Evolutionary conservation across 192 early-diverging fungal species (phyloP).

Genomic region (Gaertneriomyces semiglobifer): DNA sequence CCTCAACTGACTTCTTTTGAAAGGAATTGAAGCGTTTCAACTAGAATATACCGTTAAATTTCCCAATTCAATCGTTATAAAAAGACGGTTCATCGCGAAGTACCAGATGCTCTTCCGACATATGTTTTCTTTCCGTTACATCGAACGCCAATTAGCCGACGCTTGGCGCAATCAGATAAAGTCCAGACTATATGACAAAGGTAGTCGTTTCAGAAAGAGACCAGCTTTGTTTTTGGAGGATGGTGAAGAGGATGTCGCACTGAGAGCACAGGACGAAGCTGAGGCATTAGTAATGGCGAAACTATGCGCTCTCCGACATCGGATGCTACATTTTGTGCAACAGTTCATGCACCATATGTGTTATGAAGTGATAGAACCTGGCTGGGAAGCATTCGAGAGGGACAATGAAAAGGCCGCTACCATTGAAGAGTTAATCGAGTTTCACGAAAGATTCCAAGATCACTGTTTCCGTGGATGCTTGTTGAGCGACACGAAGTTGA

Average conservation of each 20-base stretch:
- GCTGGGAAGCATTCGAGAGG: conserved; percentile 70
- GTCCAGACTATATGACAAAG: conserved; percentile 18
- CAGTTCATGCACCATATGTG: conserved; percentile 87
- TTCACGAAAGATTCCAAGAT: conserved; percentile 82
- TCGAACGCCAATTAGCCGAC: conserved; percentile 74
- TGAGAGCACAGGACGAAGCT: conserved; percentile 10
- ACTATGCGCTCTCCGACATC: conserved; percentile 69
- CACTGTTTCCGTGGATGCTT: conserved; percentile 88
- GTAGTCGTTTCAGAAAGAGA: conserved; percentile 18
- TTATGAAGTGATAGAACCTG: conserved; percentile 90
- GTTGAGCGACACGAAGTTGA: conserved; percentile 75
- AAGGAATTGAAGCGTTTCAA: conserved; percentile 78
- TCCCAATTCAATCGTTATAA: conserved; percentile 86
- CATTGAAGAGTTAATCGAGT: conserved; percentile 79
- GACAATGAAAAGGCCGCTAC: conserved; percentile 59
- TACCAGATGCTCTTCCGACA: conserved; percentile 91
- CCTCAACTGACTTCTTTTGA: conserved; percentile 6
- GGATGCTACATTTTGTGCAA: conserved; percentile 88
- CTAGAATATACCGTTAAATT: conserved; percentile 82
- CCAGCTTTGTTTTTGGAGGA: neutral
- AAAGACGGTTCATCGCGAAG: conserved; percentile 75
- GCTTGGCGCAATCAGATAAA: conserved; percentile 75
- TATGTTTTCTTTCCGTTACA: conserved; percentile 81
- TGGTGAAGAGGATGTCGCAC: neutral
- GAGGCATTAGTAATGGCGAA: conserved; percentile 36